A percentile compares a stretch with the other conserved stretches of the same genome.
These are phyloP conservation scores for Stropharia rugosoannulata DNA, from an alignment of 768 basidiomycete species.

Conservation along the genomic window DNA sequence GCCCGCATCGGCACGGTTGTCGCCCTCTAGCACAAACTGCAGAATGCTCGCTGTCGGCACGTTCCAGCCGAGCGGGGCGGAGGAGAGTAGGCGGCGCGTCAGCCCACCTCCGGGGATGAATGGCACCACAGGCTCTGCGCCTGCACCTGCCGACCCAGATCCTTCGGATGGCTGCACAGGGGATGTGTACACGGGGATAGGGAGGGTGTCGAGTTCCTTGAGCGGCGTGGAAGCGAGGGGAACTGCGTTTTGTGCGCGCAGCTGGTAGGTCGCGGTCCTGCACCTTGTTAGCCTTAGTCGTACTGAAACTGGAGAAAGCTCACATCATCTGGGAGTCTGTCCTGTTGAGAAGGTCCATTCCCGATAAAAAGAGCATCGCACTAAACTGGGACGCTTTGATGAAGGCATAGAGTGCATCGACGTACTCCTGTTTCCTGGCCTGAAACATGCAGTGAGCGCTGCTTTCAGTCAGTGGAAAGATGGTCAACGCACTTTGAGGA, in stretches of 20 bases:
- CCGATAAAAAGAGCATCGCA: slow-evolving; percentile 64
- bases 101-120: slow-evolving; percentile 83
- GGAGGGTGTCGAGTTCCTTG: slow-evolving; percentile 40
- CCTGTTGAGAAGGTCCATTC: slow-evolving; percentile 72
- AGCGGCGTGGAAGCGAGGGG: slow-evolving; percentile 44
- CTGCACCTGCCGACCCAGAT: slow-evolving; percentile 17
- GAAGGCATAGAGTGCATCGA: slow-evolving; percentile 56
- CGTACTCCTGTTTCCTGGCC: slow-evolving; percentile 70
- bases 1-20: slow-evolving; percentile 73
- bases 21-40: slow-evolving; percentile 81
- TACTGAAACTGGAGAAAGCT: slow-evolving; percentile 18
- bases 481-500: slow-evolving; percentile 55
- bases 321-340: slow-evolving; percentile 80
- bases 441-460: slow-evolving; percentile 23
- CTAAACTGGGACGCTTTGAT: slow-evolving; percentile 47
- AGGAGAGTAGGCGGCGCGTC: slow-evolving; percentile 60
- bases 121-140: slow-evolving; percentile 42
- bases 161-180: slow-evolving; percentile 34
- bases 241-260: slow-evolving; percentile 44
- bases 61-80: slow-evolving; percentile 48
- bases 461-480: neutral
- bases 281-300: neutral
- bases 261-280: slow-evolving; percentile 68
- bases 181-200: slow-evolving; percentile 55
- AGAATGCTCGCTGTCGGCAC: slow-evolving; percentile 60